Evolutionary conservation across 805 yeast genomes (phyloP).

Genomic region (Yarrowia hollandica): DNA sequence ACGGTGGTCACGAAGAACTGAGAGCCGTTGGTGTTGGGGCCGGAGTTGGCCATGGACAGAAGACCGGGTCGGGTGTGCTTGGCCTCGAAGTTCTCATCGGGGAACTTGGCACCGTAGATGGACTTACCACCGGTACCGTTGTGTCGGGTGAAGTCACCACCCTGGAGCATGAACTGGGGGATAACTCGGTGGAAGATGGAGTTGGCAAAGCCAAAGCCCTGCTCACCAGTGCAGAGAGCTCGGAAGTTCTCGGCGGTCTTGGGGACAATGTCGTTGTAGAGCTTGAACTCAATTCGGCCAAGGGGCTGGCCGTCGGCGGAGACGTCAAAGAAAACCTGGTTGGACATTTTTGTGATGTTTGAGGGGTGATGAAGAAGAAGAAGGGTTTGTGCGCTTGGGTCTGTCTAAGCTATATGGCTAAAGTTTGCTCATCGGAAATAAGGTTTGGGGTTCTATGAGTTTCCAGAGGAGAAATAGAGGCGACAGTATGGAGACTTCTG

Average conservation of each 20-base stretch:
- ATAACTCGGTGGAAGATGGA: constrained; percentile 96
- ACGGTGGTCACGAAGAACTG: constrained; percentile 96
- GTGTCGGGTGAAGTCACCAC: constrained; percentile 83
- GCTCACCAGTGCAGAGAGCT: constrained; percentile 90
- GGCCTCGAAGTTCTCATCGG: constrained; percentile 73
- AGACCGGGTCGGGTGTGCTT: constrained; percentile 80
- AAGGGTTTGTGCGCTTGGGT: too few relatives aligned
- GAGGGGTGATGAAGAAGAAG: constrained; percentile 13
- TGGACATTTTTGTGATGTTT: constrained; percentile 1
- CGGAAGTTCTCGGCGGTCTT: constrained; percentile 96
- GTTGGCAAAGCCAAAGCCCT: constrained; percentile 86
- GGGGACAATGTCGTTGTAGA: constrained; percentile 88
- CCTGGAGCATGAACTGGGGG: constrained; percentile 96
- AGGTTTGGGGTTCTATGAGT: constrained; percentile 2
- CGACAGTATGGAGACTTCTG: not conserved
- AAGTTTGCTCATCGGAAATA: constrained; percentile 23
- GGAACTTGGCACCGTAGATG: constrained; percentile 70
- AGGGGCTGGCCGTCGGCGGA: constrained; percentile 53
- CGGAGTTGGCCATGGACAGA: constrained; percentile 96
- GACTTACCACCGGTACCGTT: constrained; percentile 93
- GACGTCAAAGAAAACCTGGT: constrained; percentile 29
- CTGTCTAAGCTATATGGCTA: not conserved
- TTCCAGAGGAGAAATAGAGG: not conserved
- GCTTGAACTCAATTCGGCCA: constrained; percentile 83
- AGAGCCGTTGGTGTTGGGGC: constrained; percentile 97